phyloP scores from a whole-genome alignment of 768 basidiomycete genomes.

The Arthromyces matolae region DNA sequence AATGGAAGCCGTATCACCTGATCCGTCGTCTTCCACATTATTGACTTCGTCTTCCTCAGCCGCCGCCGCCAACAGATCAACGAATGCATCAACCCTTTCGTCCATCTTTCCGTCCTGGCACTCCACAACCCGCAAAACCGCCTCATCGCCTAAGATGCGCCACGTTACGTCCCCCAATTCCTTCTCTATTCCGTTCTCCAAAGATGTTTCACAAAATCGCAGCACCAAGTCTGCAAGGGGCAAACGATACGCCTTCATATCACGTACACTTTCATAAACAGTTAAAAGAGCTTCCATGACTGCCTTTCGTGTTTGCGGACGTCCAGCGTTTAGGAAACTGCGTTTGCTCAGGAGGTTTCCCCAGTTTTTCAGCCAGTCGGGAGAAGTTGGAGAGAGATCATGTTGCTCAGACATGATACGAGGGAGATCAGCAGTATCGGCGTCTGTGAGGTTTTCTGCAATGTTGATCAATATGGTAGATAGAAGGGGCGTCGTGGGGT shows the following conservation, averaged over 20 bases:
- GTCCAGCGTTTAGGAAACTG: constrained; percentile 35
- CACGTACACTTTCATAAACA: constrained; percentile 64
- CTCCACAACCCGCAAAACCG: constrained; percentile 53
- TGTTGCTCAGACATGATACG: constrained; percentile 62
- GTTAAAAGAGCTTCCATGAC: constrained; percentile 54
- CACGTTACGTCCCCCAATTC: constrained; percentile 45
- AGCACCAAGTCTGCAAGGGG: constrained; percentile 52
- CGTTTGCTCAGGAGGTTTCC: constrained; percentile 48
- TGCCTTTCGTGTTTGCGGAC: constrained; percentile 52
- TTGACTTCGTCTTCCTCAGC: constrained; percentile 30
- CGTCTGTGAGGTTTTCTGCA: constrained; percentile 66
- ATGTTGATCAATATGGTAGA: constrained; percentile 62
- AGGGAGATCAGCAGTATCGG: constrained; percentile 61
- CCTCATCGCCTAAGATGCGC: constrained; percentile 66
- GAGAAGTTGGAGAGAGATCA: constrained; percentile 66
- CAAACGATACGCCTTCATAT: constrained; percentile 63
- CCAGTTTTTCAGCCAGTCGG: constrained; percentile 73
- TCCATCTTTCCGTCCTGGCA: constrained; percentile 20
- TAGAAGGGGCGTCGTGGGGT: constrained; percentile 56
- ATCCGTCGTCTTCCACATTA: constrained; percentile 37
- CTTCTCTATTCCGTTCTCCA: constrained; percentile 25
- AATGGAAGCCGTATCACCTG: constrained; percentile 38
- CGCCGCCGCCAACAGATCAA: constrained; percentile 41
- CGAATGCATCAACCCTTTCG: constrained; percentile 22
- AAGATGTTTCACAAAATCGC: constrained; percentile 33